Conservation (phyloP, 1,284 basidiomycete genomes). For the Trametes sp. region DNA sequence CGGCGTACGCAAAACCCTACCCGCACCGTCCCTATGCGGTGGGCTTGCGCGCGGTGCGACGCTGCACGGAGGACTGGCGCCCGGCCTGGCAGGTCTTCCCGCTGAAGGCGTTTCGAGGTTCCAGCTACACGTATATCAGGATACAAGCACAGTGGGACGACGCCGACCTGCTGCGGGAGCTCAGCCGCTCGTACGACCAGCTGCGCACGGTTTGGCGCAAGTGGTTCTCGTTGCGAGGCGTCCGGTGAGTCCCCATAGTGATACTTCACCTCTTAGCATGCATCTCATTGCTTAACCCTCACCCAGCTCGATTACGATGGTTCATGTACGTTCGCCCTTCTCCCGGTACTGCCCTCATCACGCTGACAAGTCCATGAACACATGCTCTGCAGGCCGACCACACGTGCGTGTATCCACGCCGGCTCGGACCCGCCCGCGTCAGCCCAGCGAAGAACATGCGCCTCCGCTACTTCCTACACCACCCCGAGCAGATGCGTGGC, state of each 20-base stretch:
- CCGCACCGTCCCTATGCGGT: constrained; percentile 22
- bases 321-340: background rate
- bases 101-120: constrained; percentile 31
- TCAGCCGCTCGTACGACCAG: constrained; percentile 26
- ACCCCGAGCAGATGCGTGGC: constrained; percentile 30
- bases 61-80: constrained; percentile 26
- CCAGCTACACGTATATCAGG: constrained; percentile 21
- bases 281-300: background rate
- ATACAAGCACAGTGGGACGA: constrained; percentile 32
- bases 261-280: too few relatives aligned
- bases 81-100: constrained; percentile 32
- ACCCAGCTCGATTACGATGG: background rate
- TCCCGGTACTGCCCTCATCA: background rate
- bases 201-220: constrained; percentile 32
- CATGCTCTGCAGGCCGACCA: constrained; percentile 25
- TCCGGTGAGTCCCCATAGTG: too few relatives aligned
- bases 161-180: constrained; percentile 26
- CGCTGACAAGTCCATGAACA: background rate
- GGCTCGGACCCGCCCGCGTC: constrained; percentile 21
- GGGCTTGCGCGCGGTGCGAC: constrained; percentile 12
- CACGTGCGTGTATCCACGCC: constrained; percentile 31
- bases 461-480: constrained; percentile 32
- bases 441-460: constrained; percentile 34
- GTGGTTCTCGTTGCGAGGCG: constrained; percentile 32
- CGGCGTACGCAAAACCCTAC: constrained; percentile 15